A percentile compares a stretch with the other conserved stretches of the same genome.
These are phyloP conservation scores for Chytridium lagenaria DNA, from an alignment of 371 early-diverging fungal species.

Conservation along the genomic window DNA sequence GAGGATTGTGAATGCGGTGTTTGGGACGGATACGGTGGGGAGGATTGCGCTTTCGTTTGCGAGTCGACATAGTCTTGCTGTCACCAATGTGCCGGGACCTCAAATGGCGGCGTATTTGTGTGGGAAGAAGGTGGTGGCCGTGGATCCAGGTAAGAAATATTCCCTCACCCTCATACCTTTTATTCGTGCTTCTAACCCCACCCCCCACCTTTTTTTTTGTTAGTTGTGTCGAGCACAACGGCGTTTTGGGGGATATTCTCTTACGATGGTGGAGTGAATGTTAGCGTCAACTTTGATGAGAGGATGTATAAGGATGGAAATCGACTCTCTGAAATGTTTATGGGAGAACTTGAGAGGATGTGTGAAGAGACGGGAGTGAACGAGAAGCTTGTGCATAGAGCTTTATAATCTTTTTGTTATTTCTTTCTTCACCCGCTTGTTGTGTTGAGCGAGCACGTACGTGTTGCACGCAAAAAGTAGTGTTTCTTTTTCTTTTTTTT, in stretches of 20 bases:
- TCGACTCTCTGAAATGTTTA: conserved; percentile 14
- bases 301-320: conserved; percentile 10
- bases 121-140: conserved; percentile 23
- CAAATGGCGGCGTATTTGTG: conserved; percentile 25
- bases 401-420: no score
- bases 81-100: conserved; percentile 37
- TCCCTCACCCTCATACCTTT: background rate
- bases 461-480: no score
- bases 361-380: conserved; percentile 1
- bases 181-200: background rate
- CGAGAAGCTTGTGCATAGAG: background rate
- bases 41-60: conserved; percentile 19
- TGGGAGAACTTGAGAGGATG: conserved; percentile 27
- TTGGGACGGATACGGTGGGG: conserved; percentile 20
- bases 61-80: conserved; percentile 1
- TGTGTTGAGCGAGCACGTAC: no score
- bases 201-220: background rate
- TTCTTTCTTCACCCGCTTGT: no score
- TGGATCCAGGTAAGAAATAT: conserved; percentile 22
- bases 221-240: conserved; percentile 17
- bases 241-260: conserved; percentile 20
- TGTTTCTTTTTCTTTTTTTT: no score
- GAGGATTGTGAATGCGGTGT: background rate
- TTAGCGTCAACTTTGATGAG: conserved; percentile 28
- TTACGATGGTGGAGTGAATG: conserved; percentile 19